phyloP scores from a whole-genome alignment of 2,329 filamentous ascomycete genomes.

The Exserohilum rostratum region DNA sequence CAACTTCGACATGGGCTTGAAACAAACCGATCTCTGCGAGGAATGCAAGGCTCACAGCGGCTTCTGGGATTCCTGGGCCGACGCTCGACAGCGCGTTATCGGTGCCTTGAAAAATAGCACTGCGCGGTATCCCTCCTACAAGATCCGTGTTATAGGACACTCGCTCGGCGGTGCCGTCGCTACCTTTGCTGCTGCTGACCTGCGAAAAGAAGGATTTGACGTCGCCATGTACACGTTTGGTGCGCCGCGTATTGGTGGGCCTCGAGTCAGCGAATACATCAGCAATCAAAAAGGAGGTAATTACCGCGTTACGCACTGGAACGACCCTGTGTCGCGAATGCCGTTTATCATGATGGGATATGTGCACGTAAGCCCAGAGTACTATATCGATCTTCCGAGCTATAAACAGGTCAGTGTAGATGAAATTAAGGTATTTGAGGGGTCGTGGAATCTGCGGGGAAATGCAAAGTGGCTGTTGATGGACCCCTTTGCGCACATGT shows the following conservation, averaged over 20 bases:
- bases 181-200: constrained; percentile 63
- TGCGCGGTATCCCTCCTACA: constrained; percentile 58
- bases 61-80: constrained; percentile 65
- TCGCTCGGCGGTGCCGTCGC: constrained; percentile 71
- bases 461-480: constrained; percentile 38
- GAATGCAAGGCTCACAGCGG: constrained; percentile 64
- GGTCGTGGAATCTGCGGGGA: constrained; percentile 32
- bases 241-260: constrained; percentile 70
- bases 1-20: constrained; percentile 56
- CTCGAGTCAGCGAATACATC: constrained; percentile 62
- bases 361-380: constrained; percentile 72
- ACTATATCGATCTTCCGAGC: constrained; percentile 53
- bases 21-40: constrained; percentile 50
- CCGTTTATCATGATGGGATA: constrained; percentile 67
- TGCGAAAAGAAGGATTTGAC: constrained; percentile 32
- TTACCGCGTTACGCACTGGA: constrained; percentile 70
- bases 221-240: constrained; percentile 64
- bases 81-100: constrained; percentile 55
- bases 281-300: constrained; percentile 59
- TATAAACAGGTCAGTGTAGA: constrained; percentile 19
- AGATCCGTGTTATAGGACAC: constrained; percentile 67
- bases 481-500: constrained; percentile 44
- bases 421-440: constrained; percentile 34
- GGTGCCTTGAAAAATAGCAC: constrained; percentile 54
- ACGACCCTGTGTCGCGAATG: constrained; percentile 71